Evolutionary conservation across 352 stramenopile genomes (phyloP).

Genomic region (Peronospora farinosa): DNA sequence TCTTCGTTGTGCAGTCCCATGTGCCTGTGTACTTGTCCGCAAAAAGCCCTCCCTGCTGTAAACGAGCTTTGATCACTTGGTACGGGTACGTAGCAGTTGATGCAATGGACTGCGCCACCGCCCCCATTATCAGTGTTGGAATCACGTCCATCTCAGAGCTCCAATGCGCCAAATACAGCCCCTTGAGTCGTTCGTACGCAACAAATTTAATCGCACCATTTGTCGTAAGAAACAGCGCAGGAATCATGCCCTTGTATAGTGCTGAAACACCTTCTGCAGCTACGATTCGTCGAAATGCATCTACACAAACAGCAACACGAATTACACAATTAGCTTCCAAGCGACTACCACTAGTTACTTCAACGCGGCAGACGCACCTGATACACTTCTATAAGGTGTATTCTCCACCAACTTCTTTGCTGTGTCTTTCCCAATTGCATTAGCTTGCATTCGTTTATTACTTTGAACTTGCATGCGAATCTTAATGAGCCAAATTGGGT

Average conservation of each 20-base stretch:
- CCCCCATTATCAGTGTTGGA: conserved; percentile 71
- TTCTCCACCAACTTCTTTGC: conserved; percentile 46
- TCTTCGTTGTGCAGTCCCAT: conserved; percentile 85
- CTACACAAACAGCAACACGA: conserved; percentile 20
- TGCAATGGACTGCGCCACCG: conserved; percentile 72
- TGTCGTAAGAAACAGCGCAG: conserved; percentile 92
- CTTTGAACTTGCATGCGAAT: conserved; percentile 92
- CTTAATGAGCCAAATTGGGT: conserved; percentile 98
- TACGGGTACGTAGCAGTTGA: conserved; percentile 91
- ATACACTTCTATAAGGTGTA: conserved; percentile 60
- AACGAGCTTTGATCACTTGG: conserved; percentile 94
- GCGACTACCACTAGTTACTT: background rate
- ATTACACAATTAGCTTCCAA: background rate
- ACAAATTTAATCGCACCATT: conserved; percentile 96
- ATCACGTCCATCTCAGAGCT: conserved; percentile 62
- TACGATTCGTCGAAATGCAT: conserved; percentile 92
- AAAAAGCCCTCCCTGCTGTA: conserved; percentile 87
- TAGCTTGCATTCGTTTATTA: conserved; percentile 41
- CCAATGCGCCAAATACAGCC: conserved; percentile 51
- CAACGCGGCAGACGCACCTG: conserved; percentile 26
- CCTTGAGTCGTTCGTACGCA: conserved; percentile 73
- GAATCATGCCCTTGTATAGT: conserved; percentile 94
- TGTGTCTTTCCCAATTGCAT: conserved; percentile 43
- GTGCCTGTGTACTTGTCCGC: conserved; percentile 88
- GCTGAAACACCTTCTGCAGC: conserved; percentile 90